Conservation (phyloP, 75 land plant species). For the Pinus albicaulis region DNA sequence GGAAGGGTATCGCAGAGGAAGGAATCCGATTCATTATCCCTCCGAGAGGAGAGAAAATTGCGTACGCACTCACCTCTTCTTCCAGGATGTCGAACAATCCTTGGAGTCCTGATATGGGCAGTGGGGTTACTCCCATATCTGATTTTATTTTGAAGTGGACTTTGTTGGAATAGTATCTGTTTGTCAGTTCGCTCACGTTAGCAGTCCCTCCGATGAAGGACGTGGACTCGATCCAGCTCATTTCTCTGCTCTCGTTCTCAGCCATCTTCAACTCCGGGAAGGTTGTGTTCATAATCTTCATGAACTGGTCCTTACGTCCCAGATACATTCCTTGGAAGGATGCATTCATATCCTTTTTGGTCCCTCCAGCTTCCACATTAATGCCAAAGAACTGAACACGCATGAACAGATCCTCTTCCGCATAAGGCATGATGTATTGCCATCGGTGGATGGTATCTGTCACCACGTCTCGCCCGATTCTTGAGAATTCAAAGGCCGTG, state of each 20-base stretch:
- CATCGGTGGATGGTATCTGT: neutral
- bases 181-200: too few species aligned
- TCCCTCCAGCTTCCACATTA: neutral
- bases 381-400: neutral
- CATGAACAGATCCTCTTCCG: neutral
- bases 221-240: too few species aligned
- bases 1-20: constrained; percentile 7
- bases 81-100: constrained; percentile 2
- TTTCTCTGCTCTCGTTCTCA: too few species aligned
- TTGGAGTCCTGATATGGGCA: neutral
- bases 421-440: neutral
- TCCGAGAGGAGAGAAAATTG: constrained; percentile 10
- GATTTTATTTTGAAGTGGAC: constrained; percentile 1
- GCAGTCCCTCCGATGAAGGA: too few species aligned
- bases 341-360: neutral
- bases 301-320: neutral
- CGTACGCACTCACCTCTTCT: neutral
- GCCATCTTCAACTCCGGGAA: too few species aligned
- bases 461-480: too few species aligned
- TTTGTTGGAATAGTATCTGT: neutral
- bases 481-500: neutral
- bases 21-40: constrained; percentile 5
- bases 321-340: neutral
- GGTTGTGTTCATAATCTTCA: neutral
- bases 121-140: neutral